Conservation (phyloP, 257 asterid species). For the Salvia hispanica region DNA sequence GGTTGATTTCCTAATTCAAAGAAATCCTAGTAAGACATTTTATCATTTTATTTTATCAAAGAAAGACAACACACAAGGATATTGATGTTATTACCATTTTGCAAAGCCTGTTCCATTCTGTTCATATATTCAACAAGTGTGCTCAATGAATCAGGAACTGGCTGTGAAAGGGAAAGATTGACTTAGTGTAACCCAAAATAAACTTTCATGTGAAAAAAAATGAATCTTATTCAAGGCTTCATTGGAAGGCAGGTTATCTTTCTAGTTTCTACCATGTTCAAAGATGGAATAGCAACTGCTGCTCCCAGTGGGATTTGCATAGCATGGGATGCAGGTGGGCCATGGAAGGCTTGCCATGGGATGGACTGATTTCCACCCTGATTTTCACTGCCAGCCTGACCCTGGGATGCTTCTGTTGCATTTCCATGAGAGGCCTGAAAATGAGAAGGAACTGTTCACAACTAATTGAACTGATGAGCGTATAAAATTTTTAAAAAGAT, state of each 20-base stretch:
- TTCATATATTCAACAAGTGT: constrained; percentile 79
- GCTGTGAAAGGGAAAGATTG: constrained; percentile 48
- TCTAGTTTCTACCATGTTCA: constrained; percentile 69
- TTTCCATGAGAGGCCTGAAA: constrained; percentile 55
- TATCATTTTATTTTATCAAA: constrained; percentile 20
- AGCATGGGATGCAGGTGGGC: constrained; percentile 55
- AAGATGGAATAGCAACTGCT: constrained; percentile 62
- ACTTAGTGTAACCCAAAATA: constrained; percentile 20
- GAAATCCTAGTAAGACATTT: constrained; percentile 17
- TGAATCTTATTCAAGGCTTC: constrained; percentile 6
- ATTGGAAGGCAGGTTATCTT: not conserved
- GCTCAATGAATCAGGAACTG: constrained; percentile 88
- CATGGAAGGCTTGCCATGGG: constrained; percentile 55
- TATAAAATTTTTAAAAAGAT: not conserved
- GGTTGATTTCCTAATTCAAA: constrained; percentile 48
- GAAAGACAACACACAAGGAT: constrained; percentile 21
- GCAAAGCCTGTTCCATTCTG: constrained; percentile 71
- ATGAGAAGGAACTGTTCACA: constrained; percentile 8
- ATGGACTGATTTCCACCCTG: constrained; percentile 57
- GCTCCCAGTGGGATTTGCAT: constrained; percentile 72
- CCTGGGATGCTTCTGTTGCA: constrained; percentile 56
- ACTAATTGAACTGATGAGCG: constrained; percentile 3
- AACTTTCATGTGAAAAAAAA: not conserved
- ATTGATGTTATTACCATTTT: constrained; percentile 50
- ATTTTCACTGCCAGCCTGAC: constrained; percentile 52